Base-by-base conservation (phyloP, 2,329 filamentous ascomycete species). In the Elsinoe necatrix region DNA sequence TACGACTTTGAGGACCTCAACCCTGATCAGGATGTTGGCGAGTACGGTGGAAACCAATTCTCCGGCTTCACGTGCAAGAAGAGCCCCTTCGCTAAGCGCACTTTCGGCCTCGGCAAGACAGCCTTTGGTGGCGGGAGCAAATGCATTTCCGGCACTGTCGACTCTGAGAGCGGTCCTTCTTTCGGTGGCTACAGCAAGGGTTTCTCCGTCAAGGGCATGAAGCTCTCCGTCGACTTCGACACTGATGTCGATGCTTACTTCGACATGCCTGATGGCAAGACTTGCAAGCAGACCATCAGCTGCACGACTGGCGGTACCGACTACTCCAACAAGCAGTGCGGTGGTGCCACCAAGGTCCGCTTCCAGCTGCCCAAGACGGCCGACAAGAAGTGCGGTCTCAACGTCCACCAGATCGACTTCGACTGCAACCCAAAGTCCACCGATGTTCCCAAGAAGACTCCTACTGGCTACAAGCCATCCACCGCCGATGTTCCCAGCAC, bases 271-370 rank as follows among this genome's bases (percentile, higher is more conserved):
- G 88, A 92, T 69, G 87, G 87, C 64, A 84, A 82, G 12, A 81
- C 72, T 59, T 97, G 92, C 83, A 92, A 87, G 75, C 86, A 95
- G 65, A 83, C 81, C 61, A 76, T 80, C 62, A 68, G 77, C 54
- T 95, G 89, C 80, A 81, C 77, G 61, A 75, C 78, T 56, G 75
- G 78, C 14, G 88, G 88, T 65, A 84, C 82, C 58, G 80, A 79
- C 47, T 78, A 96, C 65, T 74, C 82, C 73, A 96, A 96, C 80
- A 82, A 77, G 60, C 89, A 96, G 79, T 97, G 92, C 70, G 92
- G 90, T 81, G 91, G 91, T 72, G 91, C 92, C 62, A 89, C 80
- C 69, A 84, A 82, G 58, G 89, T 96, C 60, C 83, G 81, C 56
- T 84, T 96, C 69, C 74, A 77, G 61, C 72, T 80, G 58, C 81